Conservation (phyloP, 495 filamentous ascomycete genomes). For the Penicillium riverlandense region DNA sequence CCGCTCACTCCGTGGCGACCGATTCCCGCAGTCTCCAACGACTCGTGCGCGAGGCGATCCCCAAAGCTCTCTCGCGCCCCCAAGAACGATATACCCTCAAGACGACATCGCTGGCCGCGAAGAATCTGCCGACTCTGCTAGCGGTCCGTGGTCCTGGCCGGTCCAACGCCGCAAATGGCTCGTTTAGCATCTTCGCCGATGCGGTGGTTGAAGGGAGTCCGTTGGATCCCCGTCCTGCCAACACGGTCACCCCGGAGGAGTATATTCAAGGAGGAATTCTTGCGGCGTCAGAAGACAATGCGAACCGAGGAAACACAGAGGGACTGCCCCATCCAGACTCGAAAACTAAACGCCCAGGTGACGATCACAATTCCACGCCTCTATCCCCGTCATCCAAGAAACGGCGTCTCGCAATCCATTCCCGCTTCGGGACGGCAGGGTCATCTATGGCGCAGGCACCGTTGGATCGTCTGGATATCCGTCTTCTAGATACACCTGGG, state of each 20-base stretch:
- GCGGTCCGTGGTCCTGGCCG: conserved; percentile 58
- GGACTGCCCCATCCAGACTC: conserved; percentile 20
- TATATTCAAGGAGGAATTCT: conserved; percentile 16
- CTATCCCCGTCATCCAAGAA: conserved; percentile 53
- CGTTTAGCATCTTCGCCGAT: conserved; percentile 72
- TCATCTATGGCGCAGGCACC: conserved; percentile 17
- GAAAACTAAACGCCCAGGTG: conserved; percentile 1
- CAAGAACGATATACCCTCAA: conserved; percentile 61
- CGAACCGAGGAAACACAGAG: conserved; percentile 11
- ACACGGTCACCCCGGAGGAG: conserved; percentile 36
- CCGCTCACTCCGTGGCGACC: conserved; percentile 24
- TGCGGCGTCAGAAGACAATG: conserved; percentile 12
- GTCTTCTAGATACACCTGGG: conserved; percentile 22
- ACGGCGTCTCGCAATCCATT: conserved; percentile 51
- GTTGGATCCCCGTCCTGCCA: conserved; percentile 42
- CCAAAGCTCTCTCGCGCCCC: conserved; percentile 66
- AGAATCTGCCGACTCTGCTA: conserved; percentile 59
- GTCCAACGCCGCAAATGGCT: conserved; percentile 61
- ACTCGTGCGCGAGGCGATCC: conserved; percentile 66
- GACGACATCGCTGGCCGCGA: conserved; percentile 57
- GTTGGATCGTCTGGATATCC: conserved; percentile 26
- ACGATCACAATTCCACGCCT: conserved; percentile 34
- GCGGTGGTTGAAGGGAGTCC: conserved; percentile 51
- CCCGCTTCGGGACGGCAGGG: conserved; percentile 34
- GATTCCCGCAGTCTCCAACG: conserved; percentile 59